Evolutionary conservation across 192 early-diverging fungal genomes (phyloP), one percentile per base, ranked within the genome.

Genomic region (Coemansia sp.): DNA sequence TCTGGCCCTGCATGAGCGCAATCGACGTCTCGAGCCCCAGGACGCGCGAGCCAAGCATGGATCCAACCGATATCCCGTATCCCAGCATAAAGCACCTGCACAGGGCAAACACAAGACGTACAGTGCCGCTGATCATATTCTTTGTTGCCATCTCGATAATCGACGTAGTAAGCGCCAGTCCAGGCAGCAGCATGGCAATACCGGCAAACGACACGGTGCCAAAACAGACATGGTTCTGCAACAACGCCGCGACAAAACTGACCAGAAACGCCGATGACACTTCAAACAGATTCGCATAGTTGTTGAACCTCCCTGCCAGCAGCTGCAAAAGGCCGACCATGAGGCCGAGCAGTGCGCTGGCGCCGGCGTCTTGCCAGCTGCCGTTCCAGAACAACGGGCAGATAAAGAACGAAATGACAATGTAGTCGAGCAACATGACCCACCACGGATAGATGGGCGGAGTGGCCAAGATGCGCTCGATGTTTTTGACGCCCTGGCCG

Each of bases 141-240:
- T 89, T 84, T 14, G 92, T 90, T 1, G 90, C 85, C 64, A 97
- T 73, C 65, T 97, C 95, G 73, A 94, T 93, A 54, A 97, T 89
- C 18, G 89, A 77, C 49, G 88, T 82, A 1, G 95, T 97, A 57
- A 97, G 69, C 7, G 86, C 75, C 48, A 94, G 82, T 9, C 95
- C 95, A 0, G 89, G 87, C 5, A 90, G 74, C 27, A 87, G 64
- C 68, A 88, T 78, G 14, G 88, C 84, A 52, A 87, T 74, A 26
- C 85, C 86, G 0, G 88, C 74, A 9, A 91, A 73, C 2, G 85
- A 69, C 9, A 88, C 86, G 0, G 85, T 82, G 32, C 82, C 76
- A 59, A 85, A 90, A 66, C 87, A 89, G 37, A 90, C 80, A 20
- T 87, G 61, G 32, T 84, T 75, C 37, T 81, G 78, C 55, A 90